A percentile compares a stretch with the other conserved stretches of the same genome.
These are phyloP conservation scores for Salinomyces thailandicus DNA, from an alignment of 2,329 filamentous ascomycete genomes.

Conservation along the genomic window DNA sequence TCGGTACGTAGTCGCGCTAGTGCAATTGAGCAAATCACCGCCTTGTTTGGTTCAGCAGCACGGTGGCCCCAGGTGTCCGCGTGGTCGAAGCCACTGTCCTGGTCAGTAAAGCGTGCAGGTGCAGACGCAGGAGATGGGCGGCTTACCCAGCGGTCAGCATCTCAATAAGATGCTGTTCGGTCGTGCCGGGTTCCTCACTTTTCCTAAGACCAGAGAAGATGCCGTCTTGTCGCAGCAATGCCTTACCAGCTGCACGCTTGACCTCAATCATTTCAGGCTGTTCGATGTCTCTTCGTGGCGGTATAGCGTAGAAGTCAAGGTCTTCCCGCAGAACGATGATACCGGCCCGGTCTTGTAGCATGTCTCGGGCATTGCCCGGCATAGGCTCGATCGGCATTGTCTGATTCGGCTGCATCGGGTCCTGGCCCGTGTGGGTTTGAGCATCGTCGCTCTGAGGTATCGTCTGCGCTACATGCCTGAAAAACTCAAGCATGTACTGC, in stretches of 20 bases:
- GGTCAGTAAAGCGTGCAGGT: too few species aligned
- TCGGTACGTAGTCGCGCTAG: constrained; percentile 88
- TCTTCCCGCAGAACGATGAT: constrained; percentile 97
- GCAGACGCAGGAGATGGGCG: neutral
- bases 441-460: constrained; percentile 56
- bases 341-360: constrained; percentile 78
- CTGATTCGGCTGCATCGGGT: constrained; percentile 43
- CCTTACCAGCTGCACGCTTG: constrained; percentile 80
- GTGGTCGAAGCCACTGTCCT: constrained; percentile 92
- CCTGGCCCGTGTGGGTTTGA: constrained; percentile 32
- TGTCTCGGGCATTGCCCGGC: constrained; percentile 52
- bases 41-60: constrained; percentile 95
- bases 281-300: constrained; percentile 71
- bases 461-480: constrained; percentile 90
- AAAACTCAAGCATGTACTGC: constrained; percentile 99
- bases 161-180: constrained; percentile 95
- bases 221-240: constrained; percentile 78
- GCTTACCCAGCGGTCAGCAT: constrained; percentile 95
- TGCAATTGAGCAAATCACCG: constrained; percentile 92
- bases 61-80: constrained; percentile 93
- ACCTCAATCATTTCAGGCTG: constrained; percentile 90
- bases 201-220: constrained; percentile 94
- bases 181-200: constrained; percentile 91
- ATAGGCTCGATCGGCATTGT: constrained; percentile 62
- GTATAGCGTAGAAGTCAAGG: constrained; percentile 94